These are phyloP conservation scores for Neurospora tetraspora DNA, from an alignment of 495 filamentous ascomycete genomes.

Conservation along the genomic window DNA sequence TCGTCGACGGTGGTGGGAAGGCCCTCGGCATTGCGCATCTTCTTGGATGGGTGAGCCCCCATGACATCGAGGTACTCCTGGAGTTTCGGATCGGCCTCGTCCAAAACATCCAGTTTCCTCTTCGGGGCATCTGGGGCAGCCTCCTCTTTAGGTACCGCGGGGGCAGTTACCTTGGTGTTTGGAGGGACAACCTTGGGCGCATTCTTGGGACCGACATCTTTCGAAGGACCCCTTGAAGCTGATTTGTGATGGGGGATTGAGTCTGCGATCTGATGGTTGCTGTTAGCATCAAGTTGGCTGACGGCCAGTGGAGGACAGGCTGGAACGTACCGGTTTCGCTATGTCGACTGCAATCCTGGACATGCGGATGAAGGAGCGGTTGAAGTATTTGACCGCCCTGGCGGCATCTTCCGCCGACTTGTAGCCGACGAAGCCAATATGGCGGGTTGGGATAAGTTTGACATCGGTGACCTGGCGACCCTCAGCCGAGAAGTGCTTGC, in stretches of 20 bases:
- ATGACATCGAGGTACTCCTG: slow-evolving; percentile 82
- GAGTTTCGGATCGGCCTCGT: slow-evolving; percentile 62
- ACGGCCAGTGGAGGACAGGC: background rate
- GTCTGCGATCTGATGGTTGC: slow-evolving; percentile 15
- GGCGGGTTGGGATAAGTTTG: slow-evolving; percentile 74
- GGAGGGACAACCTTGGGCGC: slow-evolving; percentile 1
- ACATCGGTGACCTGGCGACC: slow-evolving; percentile 75
- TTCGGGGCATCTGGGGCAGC: slow-evolving; percentile 27
- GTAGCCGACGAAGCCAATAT: slow-evolving; percentile 95
- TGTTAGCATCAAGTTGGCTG: background rate
- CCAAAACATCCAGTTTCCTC: slow-evolving; percentile 40
- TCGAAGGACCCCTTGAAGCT: slow-evolving; percentile 5
- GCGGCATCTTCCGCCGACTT: slow-evolving; percentile 69
- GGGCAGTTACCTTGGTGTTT: slow-evolving; percentile 5
- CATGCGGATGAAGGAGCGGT: slow-evolving; percentile 90
- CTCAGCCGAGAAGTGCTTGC: slow-evolving; percentile 69
- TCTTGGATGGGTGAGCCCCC: slow-evolving; percentile 32
- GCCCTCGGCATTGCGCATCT: slow-evolving; percentile 15
- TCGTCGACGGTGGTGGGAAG: slow-evolving; percentile 1
- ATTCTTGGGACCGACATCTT: slow-evolving; percentile 1
- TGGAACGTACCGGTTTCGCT: slow-evolving; percentile 64
- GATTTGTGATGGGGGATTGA: slow-evolving; percentile 4
- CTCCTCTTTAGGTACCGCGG: slow-evolving; percentile 9
- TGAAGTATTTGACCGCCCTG: slow-evolving; percentile 84
- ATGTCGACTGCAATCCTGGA: slow-evolving; percentile 90